Base-by-base conservation (phyloP, 129 eudicot species). In the Solidago caesia region DNA sequence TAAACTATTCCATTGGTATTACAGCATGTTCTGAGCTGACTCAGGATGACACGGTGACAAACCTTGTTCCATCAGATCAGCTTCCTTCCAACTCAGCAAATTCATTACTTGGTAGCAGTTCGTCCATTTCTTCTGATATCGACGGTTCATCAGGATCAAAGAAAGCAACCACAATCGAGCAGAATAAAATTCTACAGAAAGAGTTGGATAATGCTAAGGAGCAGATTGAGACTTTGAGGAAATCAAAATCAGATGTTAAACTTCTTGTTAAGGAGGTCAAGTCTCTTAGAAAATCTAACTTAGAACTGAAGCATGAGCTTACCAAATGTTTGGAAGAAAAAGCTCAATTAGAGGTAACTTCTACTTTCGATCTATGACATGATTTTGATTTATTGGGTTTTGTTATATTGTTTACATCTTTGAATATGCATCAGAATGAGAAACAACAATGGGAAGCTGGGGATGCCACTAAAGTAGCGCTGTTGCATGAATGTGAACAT, bases 251-350 rank as follows among this genome's bases (percentile, higher is more conserved):
- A 46, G 91, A 88, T 82, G 73, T 86, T 89, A 53, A 88, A 78
- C 78, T 82, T 45, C 89, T 87, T 48, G 84, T 74, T 44, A 80
- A 76, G 73, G 95, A 91, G 78, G 85, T 87, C 43, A 87, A 86
- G 69, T 80, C 92, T 74, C 91, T 87, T 75, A 76, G 87, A 71
- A 77, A 71, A 66, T 87, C 84, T 66, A 90, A 87, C 57, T 69
- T 84, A 47, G 97, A 92, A 64, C 72, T 92, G 81, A 85, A 82
- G 85, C 85, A 83, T 71, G 91, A 92, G 80, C 85, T 82, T 76
- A 82, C 75, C 77, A 84, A 76, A 68, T 68, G 87, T 72, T 68
- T 72, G 70, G 80, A 79, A 77, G 89, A 91, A 75, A 88, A 81
- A 79, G 52, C 75, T 7, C 87, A 88, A 56, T 52, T 73, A 26